Evolutionary conservation across 1,139 yeast genomes (phyloP), one percentile per base, ranked within the genome.

Genomic region (Magnusiomyces paraingens): DNA sequence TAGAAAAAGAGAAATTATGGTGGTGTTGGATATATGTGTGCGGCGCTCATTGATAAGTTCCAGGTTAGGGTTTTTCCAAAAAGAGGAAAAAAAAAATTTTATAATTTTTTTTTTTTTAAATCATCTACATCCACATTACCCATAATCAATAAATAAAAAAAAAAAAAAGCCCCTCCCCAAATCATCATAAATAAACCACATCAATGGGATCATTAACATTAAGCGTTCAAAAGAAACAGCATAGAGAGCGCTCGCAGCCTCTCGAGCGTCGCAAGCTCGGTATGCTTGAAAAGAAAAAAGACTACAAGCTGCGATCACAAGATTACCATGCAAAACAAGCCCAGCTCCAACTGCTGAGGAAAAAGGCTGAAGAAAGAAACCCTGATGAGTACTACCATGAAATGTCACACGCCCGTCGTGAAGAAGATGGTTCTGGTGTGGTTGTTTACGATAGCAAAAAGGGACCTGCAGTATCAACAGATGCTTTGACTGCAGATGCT

Each of bases 361-460:
- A 76, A 50, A 89, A 89, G 68, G 95, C 87, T 1, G 74, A 77
- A 47, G 77, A 78, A 48, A 79, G 90, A 62, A 93, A 93, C 67
- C 95, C 95, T n/a, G 98, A 93, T 77, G 99, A 93, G 70, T 93
- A 86, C 72, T 89, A 90, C 70, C 96, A 89, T 79, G 93, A 89
- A 20, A 93, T 93, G 98, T 29, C 48, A 12, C 48, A 45, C 48
- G 29, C 48, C 10, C 48, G 48, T 22, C 48, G 48, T 11, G 48
- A 81, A 84, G 46, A 75, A 43, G 29, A 54, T 54, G 48, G 48
- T 21, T 15, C 22, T 22, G 48, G 48, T 4, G 48, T 45, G 20
- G 17, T 45, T 14, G 48, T 45, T 2, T 45, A 29, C 22, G 48
- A 45, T 21, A 36, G 17, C 11, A 45, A 45, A 21, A 45, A 45